Base-by-base conservation (phyloP, 1,139 yeast species). In the Pichia sp. region DNA sequence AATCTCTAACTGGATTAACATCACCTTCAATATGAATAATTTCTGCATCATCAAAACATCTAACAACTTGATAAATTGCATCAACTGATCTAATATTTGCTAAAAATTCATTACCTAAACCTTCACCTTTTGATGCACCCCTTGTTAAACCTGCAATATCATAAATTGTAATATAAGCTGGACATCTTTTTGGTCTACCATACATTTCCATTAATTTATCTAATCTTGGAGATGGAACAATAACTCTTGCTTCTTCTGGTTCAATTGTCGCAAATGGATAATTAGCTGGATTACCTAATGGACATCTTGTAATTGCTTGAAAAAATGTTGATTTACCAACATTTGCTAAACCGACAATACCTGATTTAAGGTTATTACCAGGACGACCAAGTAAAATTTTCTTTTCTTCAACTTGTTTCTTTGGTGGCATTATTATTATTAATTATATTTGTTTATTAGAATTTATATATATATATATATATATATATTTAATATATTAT, bases 241-340 rank as follows among this genome's bases (percentile, higher is more conserved):
- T 82, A 50, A 90, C 96, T 67, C 96, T 79, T 43, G 98, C 97
- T 73, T 92, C 98, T 73, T 92, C 98, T 42, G 98, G 98, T 59
- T 92, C 98, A 68, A 92, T 92, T 50, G 98, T 92, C 48, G 98
- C 98, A 64, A 90, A 92, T 33, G 98, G 98, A 66, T 90, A 92
- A 69, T 92, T 92, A 53, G 97, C 98, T 50, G 98, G 97, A 71
- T 90, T 92, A 60, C 98, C 98, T 60, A 92, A 76, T 47, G 95
- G 95, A 62, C 89, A 89, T 70, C 82, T 80, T 55, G 94, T 84
- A 59, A 84, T 82, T 50, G 92, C 92, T 67, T 84, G 92, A 77
- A 83, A 83, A 66, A 83, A 83, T 26, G 92, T 83, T 39, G 97
- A 90, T 70, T 92, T 92, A 63, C 98, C 98, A 54, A 90, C 95